A percentile compares a stretch with the other conserved stretches of the same genome.
Conservation (phyloP, 2,329 filamentous ascomycete species). For the Verticillium klebahnii region DNA sequence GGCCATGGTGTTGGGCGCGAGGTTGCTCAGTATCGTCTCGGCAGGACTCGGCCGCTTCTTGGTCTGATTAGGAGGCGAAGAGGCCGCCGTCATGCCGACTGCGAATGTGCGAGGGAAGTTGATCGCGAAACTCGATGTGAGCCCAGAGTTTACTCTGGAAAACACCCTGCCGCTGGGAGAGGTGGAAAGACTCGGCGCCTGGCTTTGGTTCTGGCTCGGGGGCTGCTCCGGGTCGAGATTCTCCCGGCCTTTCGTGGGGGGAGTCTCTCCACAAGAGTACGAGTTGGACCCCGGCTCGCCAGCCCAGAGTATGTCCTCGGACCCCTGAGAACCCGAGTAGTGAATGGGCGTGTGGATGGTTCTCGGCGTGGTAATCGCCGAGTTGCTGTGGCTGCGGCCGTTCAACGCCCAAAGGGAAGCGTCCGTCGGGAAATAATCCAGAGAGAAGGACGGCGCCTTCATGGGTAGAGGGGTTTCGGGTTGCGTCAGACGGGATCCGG, state of each 20-base stretch:
- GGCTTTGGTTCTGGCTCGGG: conserved; percentile 32
- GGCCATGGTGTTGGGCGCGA: conserved; percentile 36
- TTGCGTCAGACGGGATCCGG: conserved; percentile 50
- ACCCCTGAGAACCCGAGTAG: conserved; percentile 51
- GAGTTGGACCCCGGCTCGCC: conserved; percentile 53
- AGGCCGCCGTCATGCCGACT: conserved; percentile 26
- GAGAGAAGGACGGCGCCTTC: conserved; percentile 62
- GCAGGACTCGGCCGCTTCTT: conserved; percentile 58
- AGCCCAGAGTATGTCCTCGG: conserved; percentile 48
- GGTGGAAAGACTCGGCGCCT: conserved; percentile 51
- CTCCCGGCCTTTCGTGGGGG: conserved; percentile 45
- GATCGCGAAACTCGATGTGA: conserved; percentile 51
- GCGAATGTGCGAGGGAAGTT: conserved; percentile 47
- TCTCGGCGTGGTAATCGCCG: conserved; percentile 52
- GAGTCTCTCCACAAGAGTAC: conserved; percentile 59
- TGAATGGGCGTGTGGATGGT: conserved; percentile 51
- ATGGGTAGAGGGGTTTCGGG: conserved; percentile 59
- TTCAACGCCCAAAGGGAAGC: conserved; percentile 48
- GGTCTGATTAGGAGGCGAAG: conserved; percentile 37
- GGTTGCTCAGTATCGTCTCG: conserved; percentile 52
- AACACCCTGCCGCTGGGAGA: conserved; percentile 53
- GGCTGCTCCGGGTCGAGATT: conserved; percentile 19
- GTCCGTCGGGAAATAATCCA: conserved; percentile 62
- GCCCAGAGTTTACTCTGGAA: conserved; percentile 48
- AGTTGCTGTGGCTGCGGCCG: conserved; percentile 48